Evolutionary conservation across 2,329 filamentous ascomycete genomes (phyloP).

Genomic region (Aspergillus versicolor): DNA sequence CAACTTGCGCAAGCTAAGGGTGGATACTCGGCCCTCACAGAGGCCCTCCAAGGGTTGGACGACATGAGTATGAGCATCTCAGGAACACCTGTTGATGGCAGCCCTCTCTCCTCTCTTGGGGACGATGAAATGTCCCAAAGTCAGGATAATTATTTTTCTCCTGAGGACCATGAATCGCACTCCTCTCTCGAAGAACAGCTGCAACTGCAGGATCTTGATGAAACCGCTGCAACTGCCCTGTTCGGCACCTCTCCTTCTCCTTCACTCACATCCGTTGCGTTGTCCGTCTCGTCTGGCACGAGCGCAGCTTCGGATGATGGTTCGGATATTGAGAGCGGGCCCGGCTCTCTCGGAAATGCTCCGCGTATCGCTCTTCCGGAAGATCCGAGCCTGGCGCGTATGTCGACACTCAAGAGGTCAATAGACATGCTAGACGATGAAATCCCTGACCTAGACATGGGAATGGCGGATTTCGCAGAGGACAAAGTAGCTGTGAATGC

Average conservation of each 20-base stretch:
- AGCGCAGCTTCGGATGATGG: slow-evolving; percentile 36
- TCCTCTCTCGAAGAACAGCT: slow-evolving; percentile 17
- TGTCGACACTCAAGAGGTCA: slow-evolving; percentile 38
- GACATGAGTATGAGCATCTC: slow-evolving; percentile 28
- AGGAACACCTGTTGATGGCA: slow-evolving; percentile 32
- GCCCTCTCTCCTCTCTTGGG: slow-evolving; percentile 30
- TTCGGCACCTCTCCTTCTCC: slow-evolving; percentile 45
- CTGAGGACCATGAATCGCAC: slow-evolving; percentile 25
- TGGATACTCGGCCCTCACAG: slow-evolving; percentile 36
- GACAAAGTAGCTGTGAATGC: slow-evolving; percentile 46
- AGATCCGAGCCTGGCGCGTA: slow-evolving; percentile 25
- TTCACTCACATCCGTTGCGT: slow-evolving; percentile 41
- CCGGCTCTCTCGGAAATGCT: slow-evolving; percentile 20
- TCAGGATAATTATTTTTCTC: slow-evolving; percentile 39
- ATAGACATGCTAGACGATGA: slow-evolving; percentile 42
- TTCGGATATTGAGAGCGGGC: slow-evolving; percentile 25
- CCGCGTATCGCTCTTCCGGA: slow-evolving; percentile 34
- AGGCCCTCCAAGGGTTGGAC: slow-evolving; percentile 43
- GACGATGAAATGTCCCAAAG: slow-evolving; percentile 30
- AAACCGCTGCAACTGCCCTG: slow-evolving; percentile 35
- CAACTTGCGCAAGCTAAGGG: slow-evolving; percentile 27
- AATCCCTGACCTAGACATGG: slow-evolving; percentile 35
- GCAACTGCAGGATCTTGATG: slow-evolving; percentile 30
- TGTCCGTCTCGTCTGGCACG: slow-evolving; percentile 43
- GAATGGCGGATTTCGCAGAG: slow-evolving; percentile 36